Conservation (phyloP, 352 stramenopile genomes). For the Pythium vanterpoolii region DNA sequence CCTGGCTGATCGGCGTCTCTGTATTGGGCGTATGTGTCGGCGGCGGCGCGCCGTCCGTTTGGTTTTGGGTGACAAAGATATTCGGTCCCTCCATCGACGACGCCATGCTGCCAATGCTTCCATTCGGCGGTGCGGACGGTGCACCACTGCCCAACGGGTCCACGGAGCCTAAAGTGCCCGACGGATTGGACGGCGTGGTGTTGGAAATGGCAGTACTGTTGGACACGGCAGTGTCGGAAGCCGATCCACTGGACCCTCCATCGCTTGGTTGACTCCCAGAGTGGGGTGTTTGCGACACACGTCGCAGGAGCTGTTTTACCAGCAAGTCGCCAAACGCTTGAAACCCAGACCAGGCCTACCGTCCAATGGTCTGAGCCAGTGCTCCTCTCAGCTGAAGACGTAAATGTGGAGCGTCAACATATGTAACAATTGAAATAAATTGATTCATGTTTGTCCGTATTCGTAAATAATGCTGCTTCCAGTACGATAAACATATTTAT, state of each 20-base stretch:
- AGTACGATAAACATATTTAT: no score
- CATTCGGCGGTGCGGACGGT: not conserved
- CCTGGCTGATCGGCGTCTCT: not conserved
- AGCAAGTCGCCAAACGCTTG: no score
- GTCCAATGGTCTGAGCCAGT: no score
- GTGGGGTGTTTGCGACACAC: no score
- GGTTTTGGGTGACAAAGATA: not conserved
- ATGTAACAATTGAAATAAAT: not conserved
- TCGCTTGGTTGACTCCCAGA: no score
- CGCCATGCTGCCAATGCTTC: not conserved
- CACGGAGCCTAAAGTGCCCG: not conserved
- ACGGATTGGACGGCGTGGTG: not conserved
- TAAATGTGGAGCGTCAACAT: no score
- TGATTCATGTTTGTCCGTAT: no score
- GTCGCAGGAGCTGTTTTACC: no score
- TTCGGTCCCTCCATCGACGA: not conserved
- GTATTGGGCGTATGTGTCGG: not conserved
- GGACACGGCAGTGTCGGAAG: not conserved
- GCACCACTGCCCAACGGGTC: not conserved
- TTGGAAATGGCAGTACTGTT: not conserved
- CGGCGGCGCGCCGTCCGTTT: not conserved
- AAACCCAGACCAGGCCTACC: no score
- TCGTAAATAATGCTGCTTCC: no score
- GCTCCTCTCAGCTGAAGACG: no score
- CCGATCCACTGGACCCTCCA: no score